Evolutionary conservation across 805 yeast species (phyloP).

Genomic region (Saccharomycopsis olivae): DNA sequence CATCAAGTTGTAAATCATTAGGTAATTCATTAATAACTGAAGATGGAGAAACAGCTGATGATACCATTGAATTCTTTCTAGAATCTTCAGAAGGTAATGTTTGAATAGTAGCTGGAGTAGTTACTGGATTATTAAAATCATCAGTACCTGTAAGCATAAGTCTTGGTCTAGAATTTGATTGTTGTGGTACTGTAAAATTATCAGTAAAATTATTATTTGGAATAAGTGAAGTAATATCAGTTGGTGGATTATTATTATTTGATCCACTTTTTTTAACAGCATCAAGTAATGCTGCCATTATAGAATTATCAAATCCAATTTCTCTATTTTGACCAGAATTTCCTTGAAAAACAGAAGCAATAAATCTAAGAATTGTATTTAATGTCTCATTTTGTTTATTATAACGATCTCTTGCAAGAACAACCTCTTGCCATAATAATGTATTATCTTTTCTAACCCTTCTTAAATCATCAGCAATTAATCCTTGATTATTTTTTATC

Average conservation of each 20-base stretch:
- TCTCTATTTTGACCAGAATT: conserved; percentile 10
- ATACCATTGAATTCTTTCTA: background rate
- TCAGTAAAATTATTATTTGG: background rate
- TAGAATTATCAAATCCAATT: conserved; percentile 9
- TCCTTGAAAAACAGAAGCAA: conserved; percentile 49
- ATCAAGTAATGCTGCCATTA: conserved; percentile 11
- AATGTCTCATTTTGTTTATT: conserved; percentile 79
- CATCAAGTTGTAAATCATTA: background rate
- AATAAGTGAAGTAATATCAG: background rate
- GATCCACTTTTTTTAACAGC: conserved; percentile 4
- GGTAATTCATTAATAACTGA: background rate
- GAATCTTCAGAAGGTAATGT: background rate
- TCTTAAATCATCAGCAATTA: conserved; percentile 75
- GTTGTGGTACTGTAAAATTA: background rate
- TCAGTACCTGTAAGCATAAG: conserved; percentile 9
- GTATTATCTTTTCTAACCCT: conserved; percentile 83
- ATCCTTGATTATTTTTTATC: conserved; percentile 66
- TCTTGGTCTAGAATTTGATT: conserved; percentile 2
- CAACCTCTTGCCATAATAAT: conserved; percentile 83
- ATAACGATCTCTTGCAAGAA: conserved; percentile 72
- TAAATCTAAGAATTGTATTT: conserved; percentile 75
- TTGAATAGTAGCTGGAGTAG: background rate
- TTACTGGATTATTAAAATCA: background rate
- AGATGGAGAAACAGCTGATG: background rate
- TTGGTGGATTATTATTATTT: background rate